These are phyloP conservation scores for Coemansia sp. DNA, from an alignment of 192 early-diverging fungal species.

Conservation along the genomic window DNA sequence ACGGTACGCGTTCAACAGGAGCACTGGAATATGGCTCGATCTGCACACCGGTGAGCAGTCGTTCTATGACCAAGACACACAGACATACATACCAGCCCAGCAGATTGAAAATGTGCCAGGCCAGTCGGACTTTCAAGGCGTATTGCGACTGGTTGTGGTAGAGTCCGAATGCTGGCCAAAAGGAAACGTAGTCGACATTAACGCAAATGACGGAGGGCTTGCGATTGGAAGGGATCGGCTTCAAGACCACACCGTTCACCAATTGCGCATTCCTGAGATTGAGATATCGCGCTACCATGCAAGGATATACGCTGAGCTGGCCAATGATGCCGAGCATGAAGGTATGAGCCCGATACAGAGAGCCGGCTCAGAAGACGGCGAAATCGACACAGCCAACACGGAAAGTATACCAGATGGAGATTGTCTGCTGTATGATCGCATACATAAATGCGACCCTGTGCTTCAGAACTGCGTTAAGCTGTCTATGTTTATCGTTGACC, in stretches of 20 bases:
- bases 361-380: constrained; percentile 39
- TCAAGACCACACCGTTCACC: constrained; percentile 38
- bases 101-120: neutral
- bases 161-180: constrained; percentile 50
- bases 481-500: constrained; percentile 59
- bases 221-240: constrained; percentile 61
- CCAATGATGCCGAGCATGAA: constrained; percentile 20
- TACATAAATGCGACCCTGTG: neutral
- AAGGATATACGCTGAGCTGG: constrained; percentile 48
- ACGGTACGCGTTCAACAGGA: constrained; percentile 52
- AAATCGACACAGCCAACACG: constrained; percentile 17
- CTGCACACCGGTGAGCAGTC: constrained; percentile 52
- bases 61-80: constrained; percentile 54
- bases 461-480: neutral
- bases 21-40: constrained; percentile 60
- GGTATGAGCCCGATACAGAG: neutral
- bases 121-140: constrained; percentile 10
- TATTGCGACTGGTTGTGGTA: constrained; percentile 61
- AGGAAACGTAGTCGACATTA: constrained; percentile 58
- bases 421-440: neutral
- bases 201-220: constrained; percentile 53
- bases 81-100: constrained; percentile 57
- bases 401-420: constrained; percentile 30
- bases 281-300: constrained; percentile 66
- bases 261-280: constrained; percentile 66